Conservation (phyloP, 75 land plant genomes). For the Gnetum montanum region DNA sequence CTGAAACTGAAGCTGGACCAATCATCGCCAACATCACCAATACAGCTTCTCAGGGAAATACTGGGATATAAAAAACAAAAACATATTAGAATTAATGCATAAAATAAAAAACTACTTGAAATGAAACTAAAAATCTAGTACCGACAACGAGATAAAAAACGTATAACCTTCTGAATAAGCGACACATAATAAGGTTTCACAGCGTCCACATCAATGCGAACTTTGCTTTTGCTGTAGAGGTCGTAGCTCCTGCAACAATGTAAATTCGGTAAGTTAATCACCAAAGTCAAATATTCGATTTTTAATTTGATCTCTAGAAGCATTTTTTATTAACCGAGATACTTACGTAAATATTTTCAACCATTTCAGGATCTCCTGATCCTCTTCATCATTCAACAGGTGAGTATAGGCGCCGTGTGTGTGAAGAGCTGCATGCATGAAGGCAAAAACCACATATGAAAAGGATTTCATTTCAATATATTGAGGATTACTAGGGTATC, state of each 20-base stretch:
- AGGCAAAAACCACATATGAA: not conserved
- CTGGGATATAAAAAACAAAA: conserved; percentile 25
- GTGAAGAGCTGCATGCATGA: conserved; percentile 77
- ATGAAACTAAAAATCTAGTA: not conserved
- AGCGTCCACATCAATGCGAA: conserved; percentile 57
- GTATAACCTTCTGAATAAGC: conserved; percentile 77
- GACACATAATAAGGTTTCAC: conserved; percentile 83
- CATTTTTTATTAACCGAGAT: no score
- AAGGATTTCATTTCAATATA: not conserved
- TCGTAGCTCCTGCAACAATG: conserved; percentile 87
- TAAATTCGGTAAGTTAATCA: conserved; percentile 6
- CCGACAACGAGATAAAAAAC: not conserved
- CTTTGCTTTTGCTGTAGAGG: conserved; percentile 88
- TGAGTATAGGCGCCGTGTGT: conserved; percentile 50
- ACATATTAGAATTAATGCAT: not conserved
- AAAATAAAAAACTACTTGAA: no score
- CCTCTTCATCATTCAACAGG: conserved; percentile 74
- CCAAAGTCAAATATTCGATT: no score
- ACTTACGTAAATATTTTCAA: conserved; percentile 65
- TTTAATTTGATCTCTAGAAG: not conserved
- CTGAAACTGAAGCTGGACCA: no score
- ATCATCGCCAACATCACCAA: no score
- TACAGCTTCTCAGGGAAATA: conserved; percentile 43
- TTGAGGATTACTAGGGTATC: not conserved
- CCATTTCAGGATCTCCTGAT: conserved; percentile 65